Percentiles rank a stretch among this genome's conserved stretches.
These are phyloP conservation scores for Aspergillus novoparasiticus DNA, from an alignment of 2,329 filamentous ascomycete genomes.

Conservation along the genomic window DNA sequence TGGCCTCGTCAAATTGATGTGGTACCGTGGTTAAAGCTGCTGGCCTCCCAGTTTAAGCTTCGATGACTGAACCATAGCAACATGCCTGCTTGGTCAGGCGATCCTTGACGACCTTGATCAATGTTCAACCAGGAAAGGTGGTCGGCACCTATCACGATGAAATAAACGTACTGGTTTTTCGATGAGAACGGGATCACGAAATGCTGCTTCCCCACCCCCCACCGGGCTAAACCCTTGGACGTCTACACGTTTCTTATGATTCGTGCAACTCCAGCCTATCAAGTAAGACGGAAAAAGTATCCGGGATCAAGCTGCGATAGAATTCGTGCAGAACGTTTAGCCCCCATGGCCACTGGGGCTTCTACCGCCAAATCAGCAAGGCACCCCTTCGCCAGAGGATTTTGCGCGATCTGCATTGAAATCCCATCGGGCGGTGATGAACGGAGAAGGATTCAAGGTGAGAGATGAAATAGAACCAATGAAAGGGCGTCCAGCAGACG, in stretches of 20 bases:
- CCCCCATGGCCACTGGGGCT: neutral
- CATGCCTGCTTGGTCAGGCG: neutral
- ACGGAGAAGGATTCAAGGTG: neutral
- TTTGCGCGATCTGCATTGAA: neutral
- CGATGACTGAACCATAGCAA: neutral
- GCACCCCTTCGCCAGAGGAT: neutral
- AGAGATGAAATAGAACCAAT: neutral
- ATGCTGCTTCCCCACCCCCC: neutral
- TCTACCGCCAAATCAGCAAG: constrained; percentile 5
- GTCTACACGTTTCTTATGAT: neutral
- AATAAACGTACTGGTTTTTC: neutral
- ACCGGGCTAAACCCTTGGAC: constrained; percentile 5
- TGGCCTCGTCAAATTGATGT: neutral
- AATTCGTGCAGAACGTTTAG: constrained; percentile 15
- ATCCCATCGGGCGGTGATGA: neutral
- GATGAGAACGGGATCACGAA: neutral
- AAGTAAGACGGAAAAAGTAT: constrained; percentile 11
- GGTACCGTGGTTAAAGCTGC: neutral
- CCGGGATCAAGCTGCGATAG: constrained; percentile 8
- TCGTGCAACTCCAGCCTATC: constrained; percentile 10
- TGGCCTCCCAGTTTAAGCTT: neutral
- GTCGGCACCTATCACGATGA: neutral
- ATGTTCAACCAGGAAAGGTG: neutral
- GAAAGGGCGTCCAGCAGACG: neutral
- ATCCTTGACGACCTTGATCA: neutral